A percentile compares a stretch with the other conserved stretches of the same genome.
These are phyloP conservation scores for Sparassis latifolia DNA, from an alignment of 1,284 basidiomycete genomes.

Conservation along the genomic window DNA sequence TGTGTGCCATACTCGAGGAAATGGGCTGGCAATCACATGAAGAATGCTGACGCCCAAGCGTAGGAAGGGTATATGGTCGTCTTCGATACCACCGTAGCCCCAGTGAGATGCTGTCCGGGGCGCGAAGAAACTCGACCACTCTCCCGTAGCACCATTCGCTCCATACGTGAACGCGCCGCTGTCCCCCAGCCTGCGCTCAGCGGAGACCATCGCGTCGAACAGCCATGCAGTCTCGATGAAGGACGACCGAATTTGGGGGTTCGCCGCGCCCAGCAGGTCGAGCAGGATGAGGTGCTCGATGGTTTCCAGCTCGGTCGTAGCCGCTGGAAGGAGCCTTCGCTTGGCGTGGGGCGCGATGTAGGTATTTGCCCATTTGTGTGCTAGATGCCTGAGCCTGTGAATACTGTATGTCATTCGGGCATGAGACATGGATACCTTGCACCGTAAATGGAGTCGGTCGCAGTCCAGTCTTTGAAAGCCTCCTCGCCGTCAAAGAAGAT, in stretches of 20 bases:
- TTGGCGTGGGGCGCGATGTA: conserved; percentile 57
- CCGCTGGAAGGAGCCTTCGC: conserved; percentile 50
- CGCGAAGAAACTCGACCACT: conserved; percentile 59
- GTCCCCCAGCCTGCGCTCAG: conserved; percentile 61
- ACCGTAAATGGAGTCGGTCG: conserved; percentile 90
- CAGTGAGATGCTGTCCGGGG: conserved; percentile 34
- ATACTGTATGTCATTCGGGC: background rate
- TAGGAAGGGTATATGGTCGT: conserved; percentile 95
- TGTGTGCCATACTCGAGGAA: conserved; percentile 91
- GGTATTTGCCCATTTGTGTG: conserved; percentile 72
- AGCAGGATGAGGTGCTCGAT: conserved; percentile 89
- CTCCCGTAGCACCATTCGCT: conserved; percentile 36
- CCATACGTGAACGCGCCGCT: conserved; percentile 51
- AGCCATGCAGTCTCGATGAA: conserved; percentile 91
- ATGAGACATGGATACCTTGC: conserved; percentile 50
- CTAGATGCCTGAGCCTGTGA: conserved; percentile 63
- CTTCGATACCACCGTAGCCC: conserved; percentile 68
- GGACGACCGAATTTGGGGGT: conserved; percentile 71
- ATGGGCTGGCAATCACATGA: conserved; percentile 88
- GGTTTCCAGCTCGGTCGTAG: conserved; percentile 59
- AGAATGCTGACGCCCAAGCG: conserved; percentile 80
- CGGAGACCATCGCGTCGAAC: conserved; percentile 65
- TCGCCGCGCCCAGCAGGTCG: conserved; percentile 77
- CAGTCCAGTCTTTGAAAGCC: conserved; percentile 89
- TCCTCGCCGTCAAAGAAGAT: conserved; percentile 99